A percentile compares a stretch with the other conserved stretches of the same genome.
Conservation (phyloP, 192 early-diverging fungal genomes). For the Gonapodya sp. region DNA sequence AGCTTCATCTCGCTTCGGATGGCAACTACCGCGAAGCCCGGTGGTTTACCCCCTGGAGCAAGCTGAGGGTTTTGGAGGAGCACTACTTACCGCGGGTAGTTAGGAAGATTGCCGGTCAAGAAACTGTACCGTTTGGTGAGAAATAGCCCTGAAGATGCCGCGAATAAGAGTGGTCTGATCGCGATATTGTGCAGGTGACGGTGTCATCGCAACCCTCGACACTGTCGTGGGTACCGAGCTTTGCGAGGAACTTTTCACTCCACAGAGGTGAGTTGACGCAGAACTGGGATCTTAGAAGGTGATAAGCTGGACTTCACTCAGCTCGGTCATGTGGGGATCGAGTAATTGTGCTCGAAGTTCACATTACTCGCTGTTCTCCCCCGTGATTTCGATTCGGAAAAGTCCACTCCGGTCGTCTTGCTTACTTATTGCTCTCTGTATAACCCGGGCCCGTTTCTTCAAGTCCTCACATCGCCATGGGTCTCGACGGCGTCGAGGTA, state of each 20-base stretch:
- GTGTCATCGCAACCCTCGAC: conserved; percentile 71
- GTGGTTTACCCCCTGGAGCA: conserved; percentile 87
- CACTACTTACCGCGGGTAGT: conserved; percentile 75
- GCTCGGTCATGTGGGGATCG: too few species aligned
- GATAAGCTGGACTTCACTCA: too few species aligned
- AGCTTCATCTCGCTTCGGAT: conserved; percentile 90
- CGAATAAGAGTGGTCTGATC: not conserved
- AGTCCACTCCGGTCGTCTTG: too few species aligned
- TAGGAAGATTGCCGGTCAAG: conserved; percentile 67
- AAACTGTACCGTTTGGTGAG: conserved; percentile 68
- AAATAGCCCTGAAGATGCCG: not conserved
- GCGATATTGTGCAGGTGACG: conserved; percentile 36
- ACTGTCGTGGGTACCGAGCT: conserved; percentile 87
- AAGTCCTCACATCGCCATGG: conserved; percentile 89
- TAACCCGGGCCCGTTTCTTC: not conserved
- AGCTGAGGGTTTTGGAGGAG: conserved; percentile 54
- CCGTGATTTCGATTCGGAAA: too few species aligned
- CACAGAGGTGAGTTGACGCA: conserved; percentile 47
- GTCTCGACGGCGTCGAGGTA: conserved; percentile 92
- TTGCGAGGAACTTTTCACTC: conserved; percentile 97
- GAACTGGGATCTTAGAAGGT: too few species aligned
- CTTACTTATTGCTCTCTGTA: too few species aligned
- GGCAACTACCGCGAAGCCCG: conserved; percentile 95
- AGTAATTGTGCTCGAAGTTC: too few species aligned
- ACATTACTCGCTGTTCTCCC: too few species aligned